Evolutionary conservation across 2,329 filamentous ascomycete genomes (phyloP).

Genomic region (Aaosphaeria arxii): DNA sequence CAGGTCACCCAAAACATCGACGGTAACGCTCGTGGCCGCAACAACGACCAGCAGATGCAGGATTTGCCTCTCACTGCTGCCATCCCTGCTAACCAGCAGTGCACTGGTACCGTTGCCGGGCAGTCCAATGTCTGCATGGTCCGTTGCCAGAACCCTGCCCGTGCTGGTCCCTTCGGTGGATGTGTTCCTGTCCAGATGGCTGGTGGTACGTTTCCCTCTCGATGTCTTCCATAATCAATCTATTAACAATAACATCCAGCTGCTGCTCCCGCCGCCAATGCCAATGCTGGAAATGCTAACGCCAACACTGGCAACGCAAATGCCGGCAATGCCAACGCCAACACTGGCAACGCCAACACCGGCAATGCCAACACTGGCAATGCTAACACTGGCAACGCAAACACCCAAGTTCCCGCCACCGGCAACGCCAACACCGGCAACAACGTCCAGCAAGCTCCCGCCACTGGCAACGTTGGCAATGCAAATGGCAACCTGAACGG

Average conservation of each 20-base stretch:
- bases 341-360: not conserved
- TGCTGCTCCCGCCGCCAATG: not conserved
- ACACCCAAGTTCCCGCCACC: not conserved
- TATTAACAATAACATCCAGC: not conserved
- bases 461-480: not conserved
- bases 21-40: constrained; percentile 49
- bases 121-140: constrained; percentile 61
- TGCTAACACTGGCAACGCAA: not conserved
- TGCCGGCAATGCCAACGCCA: not conserved
- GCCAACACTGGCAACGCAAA: not conserved
- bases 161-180: constrained; percentile 62
- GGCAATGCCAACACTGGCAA: not conserved
- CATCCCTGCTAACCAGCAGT: constrained; percentile 55
- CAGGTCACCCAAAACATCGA: constrained; percentile 55
- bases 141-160: constrained; percentile 59
- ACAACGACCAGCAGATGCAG: constrained; percentile 25
- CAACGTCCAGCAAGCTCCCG: not conserved
- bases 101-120: constrained; percentile 60
- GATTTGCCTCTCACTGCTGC: constrained; percentile 53
- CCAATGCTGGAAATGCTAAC: not conserved
- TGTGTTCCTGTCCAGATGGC: constrained; percentile 57
- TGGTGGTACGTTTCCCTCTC: constrained; percentile 2
- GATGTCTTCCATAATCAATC: not conserved
- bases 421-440: not conserved
- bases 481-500: not conserved